These are phyloP conservation scores for Antrodiella citrinella DNA, from an alignment of 768 basidiomycete species.

Conservation along the genomic window DNA sequence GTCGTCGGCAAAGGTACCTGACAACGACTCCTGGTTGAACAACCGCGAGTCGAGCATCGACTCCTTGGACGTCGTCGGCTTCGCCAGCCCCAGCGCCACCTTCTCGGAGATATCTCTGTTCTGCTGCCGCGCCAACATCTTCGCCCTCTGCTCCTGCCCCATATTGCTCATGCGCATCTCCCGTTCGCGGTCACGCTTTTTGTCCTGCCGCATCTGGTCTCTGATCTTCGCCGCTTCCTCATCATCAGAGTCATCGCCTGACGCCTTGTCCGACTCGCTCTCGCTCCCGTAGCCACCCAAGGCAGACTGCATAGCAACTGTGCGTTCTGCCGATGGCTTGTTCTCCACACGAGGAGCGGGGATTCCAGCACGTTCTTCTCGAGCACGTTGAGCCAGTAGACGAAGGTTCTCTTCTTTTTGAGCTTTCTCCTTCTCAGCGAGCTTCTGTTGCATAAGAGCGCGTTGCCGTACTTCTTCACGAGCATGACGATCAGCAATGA, in stretches of 20 bases:
- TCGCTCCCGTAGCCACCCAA: constrained; percentile 86
- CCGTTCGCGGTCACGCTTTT: constrained; percentile 88
- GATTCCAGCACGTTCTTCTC: constrained; percentile 87
- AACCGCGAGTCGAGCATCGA: constrained; percentile 94
- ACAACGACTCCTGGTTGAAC: constrained; percentile 92
- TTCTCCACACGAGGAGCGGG: constrained; percentile 30
- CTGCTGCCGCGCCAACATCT: constrained; percentile 91
- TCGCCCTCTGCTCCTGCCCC: constrained; percentile 94
- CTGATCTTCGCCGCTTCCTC: constrained; percentile 82
- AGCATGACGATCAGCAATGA: constrained; percentile 93
- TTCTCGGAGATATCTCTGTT: constrained; percentile 99
- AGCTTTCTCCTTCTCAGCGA: constrained; percentile 98
- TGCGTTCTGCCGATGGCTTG: constrained; percentile 58
- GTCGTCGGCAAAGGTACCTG: constrained; percentile 77
- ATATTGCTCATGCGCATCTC: constrained; percentile 99
- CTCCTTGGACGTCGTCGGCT: constrained; percentile 93
- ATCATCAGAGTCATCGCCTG: constrained; percentile 50
- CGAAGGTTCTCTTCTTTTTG: constrained; percentile 95
- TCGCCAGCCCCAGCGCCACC: constrained; percentile 94
- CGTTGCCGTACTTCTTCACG: constrained; percentile 97
- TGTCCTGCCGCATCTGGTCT: constrained; percentile 86
- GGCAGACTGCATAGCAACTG: constrained; percentile 65
- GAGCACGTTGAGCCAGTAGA: constrained; percentile 84
- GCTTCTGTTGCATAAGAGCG: constrained; percentile 94
- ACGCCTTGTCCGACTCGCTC: constrained; percentile 40